Percentiles rank a stretch among this genome's conserved stretches.
These are phyloP conservation scores for Claviceps capensis DNA, from an alignment of 2,329 filamentous ascomycete genomes.

Conservation along the genomic window DNA sequence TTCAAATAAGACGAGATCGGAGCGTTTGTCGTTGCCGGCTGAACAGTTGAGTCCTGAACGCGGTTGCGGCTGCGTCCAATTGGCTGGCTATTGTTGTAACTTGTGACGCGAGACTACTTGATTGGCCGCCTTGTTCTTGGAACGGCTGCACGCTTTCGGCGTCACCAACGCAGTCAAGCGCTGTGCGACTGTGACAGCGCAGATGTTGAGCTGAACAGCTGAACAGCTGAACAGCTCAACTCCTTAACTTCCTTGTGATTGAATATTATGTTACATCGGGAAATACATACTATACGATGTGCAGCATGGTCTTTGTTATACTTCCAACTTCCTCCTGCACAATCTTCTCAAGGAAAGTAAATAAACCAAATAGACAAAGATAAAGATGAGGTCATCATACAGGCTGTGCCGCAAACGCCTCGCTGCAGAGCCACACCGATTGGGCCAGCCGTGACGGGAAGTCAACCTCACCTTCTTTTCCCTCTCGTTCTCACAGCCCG, in stretches of 20 bases:
- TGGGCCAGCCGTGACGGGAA: not conserved
- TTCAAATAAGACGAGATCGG: not conserved
- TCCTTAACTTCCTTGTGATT: too few relatives aligned
- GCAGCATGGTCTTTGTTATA: too few relatives aligned
- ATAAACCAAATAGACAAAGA: too few relatives aligned
- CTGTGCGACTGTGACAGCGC: too few relatives aligned
- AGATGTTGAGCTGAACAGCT: too few relatives aligned
- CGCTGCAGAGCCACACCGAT: not conserved
- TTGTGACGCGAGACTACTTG: not conserved
- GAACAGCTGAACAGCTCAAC: too few relatives aligned
- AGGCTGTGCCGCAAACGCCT: not conserved
- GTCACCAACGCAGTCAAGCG: too few relatives aligned
- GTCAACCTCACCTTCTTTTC: not conserved
- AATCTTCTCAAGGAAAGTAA: too few relatives aligned
- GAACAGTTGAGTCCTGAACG: not conserved
- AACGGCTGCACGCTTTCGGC: not conserved
- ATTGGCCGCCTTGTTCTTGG: slow-evolving; percentile 2
- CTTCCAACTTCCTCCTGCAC: too few relatives aligned
- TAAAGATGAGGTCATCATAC: too few relatives aligned
- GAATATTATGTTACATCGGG: too few relatives aligned
- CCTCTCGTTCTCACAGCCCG: not conserved
- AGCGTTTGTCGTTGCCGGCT: not conserved
- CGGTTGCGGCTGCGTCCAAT: slow-evolving; percentile 3
- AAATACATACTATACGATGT: too few relatives aligned
- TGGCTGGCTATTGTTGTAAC: not conserved